These are phyloP conservation scores for Globisporangium barbulae DNA, from an alignment of 352 stramenopile species.

Conservation along the genomic window DNA sequence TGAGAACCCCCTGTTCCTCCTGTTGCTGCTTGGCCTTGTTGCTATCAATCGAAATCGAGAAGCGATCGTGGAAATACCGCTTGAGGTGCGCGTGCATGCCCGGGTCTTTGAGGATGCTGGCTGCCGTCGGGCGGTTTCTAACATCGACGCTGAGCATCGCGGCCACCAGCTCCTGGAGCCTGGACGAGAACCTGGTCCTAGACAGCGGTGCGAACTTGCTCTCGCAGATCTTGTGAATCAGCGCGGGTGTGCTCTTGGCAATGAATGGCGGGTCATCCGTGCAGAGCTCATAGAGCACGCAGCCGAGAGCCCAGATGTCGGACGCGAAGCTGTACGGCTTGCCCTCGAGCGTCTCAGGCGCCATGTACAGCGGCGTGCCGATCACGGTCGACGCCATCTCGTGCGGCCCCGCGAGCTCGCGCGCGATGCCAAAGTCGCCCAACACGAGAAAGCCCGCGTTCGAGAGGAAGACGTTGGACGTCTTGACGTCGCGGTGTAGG, in stretches of 20 bases:
- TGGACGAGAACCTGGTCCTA: conserved; percentile 23
- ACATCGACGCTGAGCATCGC: conserved; percentile 41
- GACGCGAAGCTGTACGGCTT: conserved; percentile 74
- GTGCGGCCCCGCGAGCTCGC: conserved; percentile 19
- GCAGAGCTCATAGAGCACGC: conserved; percentile 83
- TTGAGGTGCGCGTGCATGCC: conserved; percentile 28
- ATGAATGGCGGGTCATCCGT: conserved; percentile 61
- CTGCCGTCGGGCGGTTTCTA: conserved; percentile 27
- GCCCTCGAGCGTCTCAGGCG: conserved; percentile 80
- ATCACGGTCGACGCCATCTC: conserved; percentile 72
- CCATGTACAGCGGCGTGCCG: conserved; percentile 90
- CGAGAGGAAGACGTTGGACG: conserved; percentile 84
- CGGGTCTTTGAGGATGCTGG: conserved; percentile 30
- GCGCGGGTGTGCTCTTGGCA: conserved; percentile 35
- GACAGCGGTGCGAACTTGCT: conserved; percentile 36
- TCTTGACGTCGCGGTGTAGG: conserved; percentile 91
- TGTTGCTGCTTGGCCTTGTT: not conserved
- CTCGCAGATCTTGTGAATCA: conserved; percentile 59
- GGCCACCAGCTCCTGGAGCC: conserved; percentile 27
- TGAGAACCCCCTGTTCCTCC: conserved; percentile 23
- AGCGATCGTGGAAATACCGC: conserved; percentile 31
- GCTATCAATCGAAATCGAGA: conserved; percentile 4
- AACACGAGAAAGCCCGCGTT: conserved; percentile 70
- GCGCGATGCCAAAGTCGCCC: conserved; percentile 88
- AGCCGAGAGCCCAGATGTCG: conserved; percentile 90